phyloP scores from a whole-genome alignment of 2,329 filamentous ascomycete genomes.

The Coniochaeta sp. region DNA sequence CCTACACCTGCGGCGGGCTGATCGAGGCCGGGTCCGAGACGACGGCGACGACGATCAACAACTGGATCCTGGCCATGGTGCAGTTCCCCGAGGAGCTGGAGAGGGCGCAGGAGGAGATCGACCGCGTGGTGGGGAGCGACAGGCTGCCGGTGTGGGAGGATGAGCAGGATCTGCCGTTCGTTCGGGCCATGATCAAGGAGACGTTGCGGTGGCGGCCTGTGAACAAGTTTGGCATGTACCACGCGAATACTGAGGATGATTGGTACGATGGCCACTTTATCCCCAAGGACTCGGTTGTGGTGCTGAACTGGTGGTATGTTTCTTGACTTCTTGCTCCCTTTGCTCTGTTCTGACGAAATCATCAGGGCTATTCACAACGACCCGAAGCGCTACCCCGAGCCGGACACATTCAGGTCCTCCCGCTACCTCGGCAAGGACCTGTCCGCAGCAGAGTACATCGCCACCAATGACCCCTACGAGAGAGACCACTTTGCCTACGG shows the following conservation, averaged over 20 bases:
- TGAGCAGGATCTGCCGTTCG: conserved; percentile 29
- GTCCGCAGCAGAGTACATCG: not conserved
- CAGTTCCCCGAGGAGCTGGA: conserved; percentile 26
- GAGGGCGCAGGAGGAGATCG: conserved; percentile 32
- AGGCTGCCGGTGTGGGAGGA: conserved; percentile 29
- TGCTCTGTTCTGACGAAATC: not conserved
- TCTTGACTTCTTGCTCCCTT: not conserved
- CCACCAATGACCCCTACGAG: not conserved
- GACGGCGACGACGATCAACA: not conserved
- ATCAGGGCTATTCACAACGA: not conserved
- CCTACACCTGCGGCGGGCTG: not conserved
- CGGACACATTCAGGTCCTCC: not conserved
- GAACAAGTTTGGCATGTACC: conserved; percentile 13
- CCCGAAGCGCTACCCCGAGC: not conserved
- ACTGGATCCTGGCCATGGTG: conserved; percentile 29
- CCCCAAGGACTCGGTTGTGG: conserved; percentile 29
- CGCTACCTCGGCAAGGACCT: not conserved
- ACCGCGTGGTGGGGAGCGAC: conserved; percentile 26
- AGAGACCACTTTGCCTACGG: not conserved
- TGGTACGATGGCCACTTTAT: conserved; percentile 29
- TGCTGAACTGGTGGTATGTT: conserved; percentile 27
- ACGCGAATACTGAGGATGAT: conserved; percentile 25
- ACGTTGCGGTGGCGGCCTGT: conserved; percentile 30
- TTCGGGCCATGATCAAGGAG: conserved; percentile 34
- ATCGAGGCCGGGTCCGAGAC: not conserved